phyloP scores from a whole-genome alignment of 495 filamentous ascomycete genomes.

The Chlorociboria aeruginascens region DNA sequence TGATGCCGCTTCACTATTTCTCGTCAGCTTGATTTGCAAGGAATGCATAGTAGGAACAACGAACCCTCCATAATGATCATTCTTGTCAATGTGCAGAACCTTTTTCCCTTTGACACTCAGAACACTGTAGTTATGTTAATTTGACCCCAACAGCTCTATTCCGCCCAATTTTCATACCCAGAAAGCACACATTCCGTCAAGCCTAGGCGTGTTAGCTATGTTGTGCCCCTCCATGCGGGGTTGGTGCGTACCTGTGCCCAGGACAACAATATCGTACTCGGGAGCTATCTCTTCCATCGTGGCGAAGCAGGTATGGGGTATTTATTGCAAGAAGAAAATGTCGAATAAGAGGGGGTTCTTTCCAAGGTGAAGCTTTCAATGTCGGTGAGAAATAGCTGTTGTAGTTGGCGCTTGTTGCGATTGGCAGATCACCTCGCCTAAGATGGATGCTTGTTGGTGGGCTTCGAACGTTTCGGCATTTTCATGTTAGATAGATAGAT shows the following conservation, averaged over 20 bases:
- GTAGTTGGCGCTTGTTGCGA: conserved; percentile 1
- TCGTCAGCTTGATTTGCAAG: conserved; percentile 9
- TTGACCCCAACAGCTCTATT: background rate
- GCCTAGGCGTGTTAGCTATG: conserved; percentile 37
- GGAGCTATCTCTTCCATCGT: conserved; percentile 90
- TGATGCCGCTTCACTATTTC: conserved; percentile 72
- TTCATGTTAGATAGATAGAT: too few relatives aligned
- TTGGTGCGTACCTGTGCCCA: conserved; percentile 73
- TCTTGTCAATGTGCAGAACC: conserved; percentile 97
- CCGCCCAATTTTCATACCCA: conserved; percentile 46
- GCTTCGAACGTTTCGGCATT: too few relatives aligned
- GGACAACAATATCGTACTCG: conserved; percentile 96
- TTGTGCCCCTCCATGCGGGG: conserved; percentile 20
- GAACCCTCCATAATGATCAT: conserved; percentile 97
- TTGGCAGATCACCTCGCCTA: too few relatives aligned
- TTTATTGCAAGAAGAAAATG: conserved; percentile 1
- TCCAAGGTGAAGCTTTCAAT: conserved; percentile 4
- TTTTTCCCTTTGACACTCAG: conserved; percentile 98
- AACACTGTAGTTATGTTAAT: conserved; percentile 43
- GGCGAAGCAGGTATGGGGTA: background rate
- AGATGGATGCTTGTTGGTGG: too few relatives aligned
- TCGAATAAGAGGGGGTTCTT: too few relatives aligned
- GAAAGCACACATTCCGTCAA: conserved; percentile 98
- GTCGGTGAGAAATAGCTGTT: conserved; percentile 15
- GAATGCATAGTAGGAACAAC: conserved; percentile 17